phyloP scores from a whole-genome alignment of 1,139 yeast genomes.

The Nadsonia commutata region DNA sequence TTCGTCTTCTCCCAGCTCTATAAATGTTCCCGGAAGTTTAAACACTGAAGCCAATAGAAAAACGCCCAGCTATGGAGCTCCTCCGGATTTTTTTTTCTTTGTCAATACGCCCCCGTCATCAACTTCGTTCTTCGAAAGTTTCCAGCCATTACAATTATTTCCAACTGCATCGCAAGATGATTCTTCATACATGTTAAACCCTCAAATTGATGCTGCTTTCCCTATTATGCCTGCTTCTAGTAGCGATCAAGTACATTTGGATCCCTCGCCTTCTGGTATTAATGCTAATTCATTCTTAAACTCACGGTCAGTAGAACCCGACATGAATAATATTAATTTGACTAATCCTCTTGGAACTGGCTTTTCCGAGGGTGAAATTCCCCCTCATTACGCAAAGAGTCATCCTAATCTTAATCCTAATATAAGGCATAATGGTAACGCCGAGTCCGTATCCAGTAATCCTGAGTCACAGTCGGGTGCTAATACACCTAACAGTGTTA shows the following conservation, averaged over 20 bases:
- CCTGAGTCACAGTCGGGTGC: conserved; percentile 5
- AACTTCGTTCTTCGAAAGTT: conserved; percentile 18
- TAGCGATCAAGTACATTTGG: not conserved
- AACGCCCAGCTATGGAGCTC: conserved; percentile 7
- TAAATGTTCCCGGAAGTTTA: conserved; percentile 1
- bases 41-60: conserved; percentile 7
- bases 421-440: too few species aligned
- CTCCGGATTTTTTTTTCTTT: conserved; percentile 23
- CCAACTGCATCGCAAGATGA: conserved; percentile 17
- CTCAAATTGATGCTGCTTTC: not conserved
- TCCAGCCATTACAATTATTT: conserved; percentile 26
- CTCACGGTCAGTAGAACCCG: too few species aligned
- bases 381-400: too few species aligned
- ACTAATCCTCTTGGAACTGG: too few species aligned
- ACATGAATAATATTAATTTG: too few species aligned
- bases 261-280: too few species aligned
- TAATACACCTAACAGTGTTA: conserved; percentile 20
- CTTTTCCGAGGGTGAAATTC: too few species aligned
- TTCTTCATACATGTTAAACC: conserved; percentile 3
- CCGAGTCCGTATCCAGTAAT: too few species aligned
- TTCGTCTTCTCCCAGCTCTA: conserved; percentile 1
- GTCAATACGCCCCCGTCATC: conserved; percentile 21
- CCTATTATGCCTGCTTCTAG: conserved; percentile 4
- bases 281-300: too few species aligned
- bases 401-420: too few species aligned